Percentiles rank a stretch among this genome's conserved stretches.
Evolutionary conservation across 2,329 filamentous ascomycete species (phyloP).

Genomic region (Westerdykella ornata): DNA sequence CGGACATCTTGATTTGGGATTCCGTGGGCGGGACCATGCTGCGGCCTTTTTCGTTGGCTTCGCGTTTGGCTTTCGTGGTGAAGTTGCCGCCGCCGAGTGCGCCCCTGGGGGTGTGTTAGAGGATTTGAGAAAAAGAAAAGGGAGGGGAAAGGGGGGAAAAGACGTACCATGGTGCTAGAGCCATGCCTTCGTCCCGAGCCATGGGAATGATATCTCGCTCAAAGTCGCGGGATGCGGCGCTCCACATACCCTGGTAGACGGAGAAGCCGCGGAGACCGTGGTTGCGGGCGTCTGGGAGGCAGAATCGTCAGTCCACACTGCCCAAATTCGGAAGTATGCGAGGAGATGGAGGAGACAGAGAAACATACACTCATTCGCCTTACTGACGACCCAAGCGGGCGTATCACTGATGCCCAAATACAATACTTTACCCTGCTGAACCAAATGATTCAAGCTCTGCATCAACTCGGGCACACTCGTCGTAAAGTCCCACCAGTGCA

Average conservation of each 20-base stretch:
- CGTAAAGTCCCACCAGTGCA: slow-evolving; percentile 40
- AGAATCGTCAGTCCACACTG: slow-evolving; percentile 3
- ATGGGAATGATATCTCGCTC: slow-evolving; percentile 66
- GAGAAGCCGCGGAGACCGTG: slow-evolving; percentile 65
- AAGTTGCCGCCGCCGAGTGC: slow-evolving; percentile 46
- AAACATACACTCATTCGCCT: slow-evolving; percentile 41
- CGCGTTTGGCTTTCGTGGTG: slow-evolving; percentile 29
- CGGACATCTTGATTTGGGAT: slow-evolving; percentile 47
- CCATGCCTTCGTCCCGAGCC: slow-evolving; percentile 57
- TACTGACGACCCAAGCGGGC: slow-evolving; percentile 40
- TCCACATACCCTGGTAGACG: slow-evolving; percentile 63
- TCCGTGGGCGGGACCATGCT: slow-evolving; percentile 40
- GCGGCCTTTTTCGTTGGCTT: slow-evolving; percentile 30
- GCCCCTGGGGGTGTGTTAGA: slow-evolving; percentile 43
- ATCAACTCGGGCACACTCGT: slow-evolving; percentile 35
- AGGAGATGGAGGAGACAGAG: background rate
- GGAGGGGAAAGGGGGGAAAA: no score
- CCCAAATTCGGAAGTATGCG: background rate
- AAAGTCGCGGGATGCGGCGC: slow-evolving; percentile 55
- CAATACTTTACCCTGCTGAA: slow-evolving; percentile 34
- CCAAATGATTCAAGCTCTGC: slow-evolving; percentile 33
- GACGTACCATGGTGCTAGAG: slow-evolving; percentile 44
- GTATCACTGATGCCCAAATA: slow-evolving; percentile 37
- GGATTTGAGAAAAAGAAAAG: no score
- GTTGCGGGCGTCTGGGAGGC: slow-evolving; percentile 51